These are phyloP conservation scores for Corrigiola litoralis DNA, from an alignment of 179 eudicot species.

Conservation along the genomic window DNA sequence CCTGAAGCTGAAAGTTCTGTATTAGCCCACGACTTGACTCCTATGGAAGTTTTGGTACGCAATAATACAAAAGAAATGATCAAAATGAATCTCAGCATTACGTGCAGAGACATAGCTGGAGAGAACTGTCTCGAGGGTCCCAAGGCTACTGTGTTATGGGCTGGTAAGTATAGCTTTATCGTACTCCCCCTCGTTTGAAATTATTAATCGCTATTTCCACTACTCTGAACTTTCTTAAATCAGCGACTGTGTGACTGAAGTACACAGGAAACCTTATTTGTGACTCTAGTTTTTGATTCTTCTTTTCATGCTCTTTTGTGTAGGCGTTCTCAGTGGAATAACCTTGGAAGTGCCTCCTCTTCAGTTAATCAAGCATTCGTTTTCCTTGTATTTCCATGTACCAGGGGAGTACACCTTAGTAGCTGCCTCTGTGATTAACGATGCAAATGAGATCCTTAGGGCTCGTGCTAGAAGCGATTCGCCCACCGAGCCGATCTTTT, in stretches of 20 bases:
- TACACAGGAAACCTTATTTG: no score
- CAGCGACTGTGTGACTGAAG: no score
- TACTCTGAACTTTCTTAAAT: no score
- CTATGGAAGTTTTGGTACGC: slow-evolving; percentile 88
- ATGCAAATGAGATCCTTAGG: slow-evolving; percentile 84
- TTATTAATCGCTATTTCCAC: no score
- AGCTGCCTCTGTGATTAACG: slow-evolving; percentile 86
- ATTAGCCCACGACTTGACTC: slow-evolving; percentile 78
- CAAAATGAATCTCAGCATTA: slow-evolving; percentile 60
- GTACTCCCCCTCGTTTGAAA: background rate
- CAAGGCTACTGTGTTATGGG: slow-evolving; percentile 85
- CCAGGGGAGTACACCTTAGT: slow-evolving; percentile 95
- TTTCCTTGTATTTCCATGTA: slow-evolving; percentile 78
- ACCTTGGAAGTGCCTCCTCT: slow-evolving; percentile 88
- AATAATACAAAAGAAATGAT: slow-evolving; percentile 89
- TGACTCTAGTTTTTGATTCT: background rate
- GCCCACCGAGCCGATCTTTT: slow-evolving; percentile 75
- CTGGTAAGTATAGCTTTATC: slow-evolving; percentile 45
- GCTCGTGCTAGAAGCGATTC: slow-evolving; percentile 77
- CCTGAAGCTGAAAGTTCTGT: slow-evolving; percentile 36
- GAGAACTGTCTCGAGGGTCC: slow-evolving; percentile 88
- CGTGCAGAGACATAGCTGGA: slow-evolving; percentile 94
- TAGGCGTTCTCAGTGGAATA: slow-evolving; percentile 73
- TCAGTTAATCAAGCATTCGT: slow-evolving; percentile 69
- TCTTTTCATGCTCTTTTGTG: background rate